These are phyloP conservation scores for Xylaria arbuscula DNA, from an alignment of 2,329 filamentous ascomycete species.

Conservation along the genomic window DNA sequence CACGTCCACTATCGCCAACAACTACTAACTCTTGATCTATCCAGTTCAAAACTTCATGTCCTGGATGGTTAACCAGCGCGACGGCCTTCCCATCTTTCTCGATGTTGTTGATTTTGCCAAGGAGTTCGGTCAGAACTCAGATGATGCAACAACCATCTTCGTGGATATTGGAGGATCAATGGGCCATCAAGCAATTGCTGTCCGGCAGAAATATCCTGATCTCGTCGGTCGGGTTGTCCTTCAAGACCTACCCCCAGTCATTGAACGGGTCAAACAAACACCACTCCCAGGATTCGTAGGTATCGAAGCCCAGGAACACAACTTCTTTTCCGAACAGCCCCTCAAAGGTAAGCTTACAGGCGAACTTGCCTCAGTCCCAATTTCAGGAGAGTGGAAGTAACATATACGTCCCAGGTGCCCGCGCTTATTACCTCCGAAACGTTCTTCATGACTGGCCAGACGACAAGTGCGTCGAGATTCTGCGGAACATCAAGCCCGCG, in stretches of 20 bases:
- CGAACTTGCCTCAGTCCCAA: too few relatives aligned
- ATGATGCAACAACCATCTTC: constrained; percentile 27
- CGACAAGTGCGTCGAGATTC: constrained; percentile 36
- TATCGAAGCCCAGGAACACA: constrained; percentile 33
- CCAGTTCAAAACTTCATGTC: constrained; percentile 27
- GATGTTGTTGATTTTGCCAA: constrained; percentile 38
- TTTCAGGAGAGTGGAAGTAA: too few relatives aligned
- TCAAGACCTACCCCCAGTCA: constrained; percentile 34
- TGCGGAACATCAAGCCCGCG: constrained; percentile 32
- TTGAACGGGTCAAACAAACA: constrained; percentile 25
- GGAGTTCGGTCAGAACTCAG: constrained; percentile 23
- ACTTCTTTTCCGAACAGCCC: constrained; percentile 37
- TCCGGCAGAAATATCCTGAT: constrained; percentile 30
- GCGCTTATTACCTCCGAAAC: constrained; percentile 40
- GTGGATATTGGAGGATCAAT: constrained; percentile 39
- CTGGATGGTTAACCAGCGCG: constrained; percentile 37
- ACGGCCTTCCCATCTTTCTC: constrained; percentile 35
- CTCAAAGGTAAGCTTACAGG: constrained; percentile 26
- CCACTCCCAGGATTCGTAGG: constrained; percentile 37
- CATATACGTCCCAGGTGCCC: constrained; percentile 31
- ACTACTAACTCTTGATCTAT: too few relatives aligned
- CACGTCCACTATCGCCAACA: too few relatives aligned
- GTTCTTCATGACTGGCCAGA: constrained; percentile 39
- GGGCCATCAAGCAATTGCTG: constrained; percentile 38
- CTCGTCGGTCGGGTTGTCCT: constrained; percentile 40